phyloP scores from a whole-genome alignment of 345 rosid genomes.

The Populus deltoides region DNA sequence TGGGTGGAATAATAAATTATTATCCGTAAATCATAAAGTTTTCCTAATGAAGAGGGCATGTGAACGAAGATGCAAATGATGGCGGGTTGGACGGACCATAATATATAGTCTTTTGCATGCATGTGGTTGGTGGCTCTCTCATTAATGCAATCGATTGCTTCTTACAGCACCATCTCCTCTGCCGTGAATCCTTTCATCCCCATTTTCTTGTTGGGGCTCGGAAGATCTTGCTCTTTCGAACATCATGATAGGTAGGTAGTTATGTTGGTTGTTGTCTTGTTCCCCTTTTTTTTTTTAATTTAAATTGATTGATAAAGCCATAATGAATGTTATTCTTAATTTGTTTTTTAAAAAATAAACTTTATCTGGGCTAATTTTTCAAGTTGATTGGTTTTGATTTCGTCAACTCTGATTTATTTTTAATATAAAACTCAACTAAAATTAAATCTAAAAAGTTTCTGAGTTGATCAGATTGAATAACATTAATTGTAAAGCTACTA shows the following conservation, averaged over 20 bases:
- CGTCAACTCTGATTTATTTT: too few species aligned
- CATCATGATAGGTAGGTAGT: conserved; percentile 24
- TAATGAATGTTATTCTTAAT: too few species aligned
- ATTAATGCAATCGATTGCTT: not conserved
- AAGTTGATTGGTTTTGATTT: too few species aligned
- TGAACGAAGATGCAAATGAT: conserved; percentile 6
- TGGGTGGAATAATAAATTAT: conserved; percentile 2
- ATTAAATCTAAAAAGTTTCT: too few species aligned
- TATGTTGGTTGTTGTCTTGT: conserved; percentile 36
- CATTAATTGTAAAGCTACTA: too few species aligned
- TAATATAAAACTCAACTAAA: too few species aligned
- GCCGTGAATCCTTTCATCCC: not conserved
- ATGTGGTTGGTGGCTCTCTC: conserved; percentile 2
- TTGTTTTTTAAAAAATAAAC: too few species aligned
- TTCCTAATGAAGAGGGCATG: not conserved
- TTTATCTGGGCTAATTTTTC: too few species aligned
- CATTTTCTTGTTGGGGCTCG: not conserved
- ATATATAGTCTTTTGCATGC: conserved; percentile 18
- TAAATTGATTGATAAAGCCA: not conserved
- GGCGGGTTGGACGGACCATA: conserved; percentile 11
- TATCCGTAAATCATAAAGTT: not conserved
- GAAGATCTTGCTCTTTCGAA: not conserved
- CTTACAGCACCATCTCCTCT: not conserved
- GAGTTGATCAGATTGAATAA: too few species aligned
- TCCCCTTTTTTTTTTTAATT: not conserved